Conservation (phyloP, 768 basidiomycete species). For the Lactifluus piperatus region DNA sequence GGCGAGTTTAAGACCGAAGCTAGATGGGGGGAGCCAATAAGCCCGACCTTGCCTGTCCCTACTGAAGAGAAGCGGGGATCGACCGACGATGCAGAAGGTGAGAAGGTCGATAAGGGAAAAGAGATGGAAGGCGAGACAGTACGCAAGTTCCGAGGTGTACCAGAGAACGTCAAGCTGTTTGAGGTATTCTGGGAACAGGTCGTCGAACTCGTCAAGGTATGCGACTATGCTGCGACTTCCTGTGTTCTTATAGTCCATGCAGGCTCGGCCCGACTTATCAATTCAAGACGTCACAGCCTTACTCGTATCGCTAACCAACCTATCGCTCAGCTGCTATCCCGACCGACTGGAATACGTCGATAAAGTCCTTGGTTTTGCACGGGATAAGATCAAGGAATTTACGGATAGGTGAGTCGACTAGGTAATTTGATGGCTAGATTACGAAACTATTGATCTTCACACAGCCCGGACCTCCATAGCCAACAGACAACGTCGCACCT, state of each 20-base stretch:
- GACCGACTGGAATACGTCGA: slow-evolving; percentile 96
- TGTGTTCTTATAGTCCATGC: not conserved
- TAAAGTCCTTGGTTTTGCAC: slow-evolving; percentile 86
- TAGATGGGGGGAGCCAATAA: slow-evolving; percentile 24
- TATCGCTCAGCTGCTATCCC: slow-evolving; percentile 95
- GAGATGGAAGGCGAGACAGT: slow-evolving; percentile 43
- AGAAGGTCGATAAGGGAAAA: slow-evolving; percentile 44
- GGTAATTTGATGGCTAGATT: not conserved
- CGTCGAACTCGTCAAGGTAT: slow-evolving; percentile 92
- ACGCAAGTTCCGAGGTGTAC: slow-evolving; percentile 89
- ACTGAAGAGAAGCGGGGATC: slow-evolving; percentile 4
- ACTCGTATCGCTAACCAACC: slow-evolving; percentile 88
- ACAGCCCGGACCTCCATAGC: slow-evolving; percentile 80
- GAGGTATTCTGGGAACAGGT: slow-evolving; percentile 99
- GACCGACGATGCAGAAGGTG: slow-evolving; percentile 22
- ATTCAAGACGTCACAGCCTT: slow-evolving; percentile 98
- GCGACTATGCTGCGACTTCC: not conserved
- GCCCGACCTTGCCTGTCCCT: slow-evolving; percentile 19
- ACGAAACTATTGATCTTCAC: not conserved
- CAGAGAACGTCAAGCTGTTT: slow-evolving; percentile 89
- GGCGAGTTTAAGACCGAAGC: slow-evolving; percentile 19
- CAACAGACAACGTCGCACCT: slow-evolving; percentile 84
- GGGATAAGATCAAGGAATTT: slow-evolving; percentile 78
- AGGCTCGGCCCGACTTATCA: slow-evolving; percentile 95
- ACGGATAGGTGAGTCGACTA: slow-evolving; percentile 51